These are phyloP conservation scores for Pterulicium gracile DNA, from an alignment of 1,284 basidiomycete genomes.

Conservation along the genomic window DNA sequence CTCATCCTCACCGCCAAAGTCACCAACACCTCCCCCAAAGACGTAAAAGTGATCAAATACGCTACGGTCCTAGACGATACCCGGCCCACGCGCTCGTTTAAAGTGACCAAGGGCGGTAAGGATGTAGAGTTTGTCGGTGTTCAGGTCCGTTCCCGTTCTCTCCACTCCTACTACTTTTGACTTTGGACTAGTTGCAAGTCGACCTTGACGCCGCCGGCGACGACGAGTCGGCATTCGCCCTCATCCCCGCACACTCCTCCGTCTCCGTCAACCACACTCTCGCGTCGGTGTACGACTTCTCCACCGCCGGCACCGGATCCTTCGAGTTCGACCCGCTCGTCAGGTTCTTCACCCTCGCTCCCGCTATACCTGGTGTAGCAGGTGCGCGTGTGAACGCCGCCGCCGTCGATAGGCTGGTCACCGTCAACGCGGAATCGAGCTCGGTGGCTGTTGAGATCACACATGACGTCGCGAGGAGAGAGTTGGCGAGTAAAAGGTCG, in stretches of 20 bases:
- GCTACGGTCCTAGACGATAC: neutral
- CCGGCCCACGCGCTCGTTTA: neutral
- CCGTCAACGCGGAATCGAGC: constrained; percentile 7
- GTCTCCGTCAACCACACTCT: neutral
- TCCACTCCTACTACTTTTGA: neutral
- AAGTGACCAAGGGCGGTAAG: neutral
- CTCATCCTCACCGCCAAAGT: constrained; percentile 15
- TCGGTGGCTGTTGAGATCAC: constrained; percentile 22
- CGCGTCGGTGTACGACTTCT: constrained; percentile 6
- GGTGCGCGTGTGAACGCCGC: constrained; percentile 14
- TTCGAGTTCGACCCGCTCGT: constrained; percentile 9
- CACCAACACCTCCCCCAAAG: constrained; percentile 15
- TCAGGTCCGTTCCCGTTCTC: neutral
- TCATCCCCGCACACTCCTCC: neutral
- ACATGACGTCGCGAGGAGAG: constrained; percentile 19
- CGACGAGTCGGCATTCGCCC: neutral
- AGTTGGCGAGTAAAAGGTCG: neutral
- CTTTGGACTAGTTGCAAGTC: neutral
- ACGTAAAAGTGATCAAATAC: constrained; percentile 15
- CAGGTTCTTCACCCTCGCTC: constrained; percentile 5
- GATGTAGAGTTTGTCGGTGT: neutral
- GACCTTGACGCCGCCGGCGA: neutral
- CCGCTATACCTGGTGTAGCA: no score
- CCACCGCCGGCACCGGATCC: constrained; percentile 8
- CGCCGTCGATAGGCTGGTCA: constrained; percentile 15